A percentile compares a stretch with the other conserved stretches of the same genome.
phyloP scores from a whole-genome alignment of 2,329 filamentous ascomycete species.

The Hymenoscyphus fraxineus region DNA sequence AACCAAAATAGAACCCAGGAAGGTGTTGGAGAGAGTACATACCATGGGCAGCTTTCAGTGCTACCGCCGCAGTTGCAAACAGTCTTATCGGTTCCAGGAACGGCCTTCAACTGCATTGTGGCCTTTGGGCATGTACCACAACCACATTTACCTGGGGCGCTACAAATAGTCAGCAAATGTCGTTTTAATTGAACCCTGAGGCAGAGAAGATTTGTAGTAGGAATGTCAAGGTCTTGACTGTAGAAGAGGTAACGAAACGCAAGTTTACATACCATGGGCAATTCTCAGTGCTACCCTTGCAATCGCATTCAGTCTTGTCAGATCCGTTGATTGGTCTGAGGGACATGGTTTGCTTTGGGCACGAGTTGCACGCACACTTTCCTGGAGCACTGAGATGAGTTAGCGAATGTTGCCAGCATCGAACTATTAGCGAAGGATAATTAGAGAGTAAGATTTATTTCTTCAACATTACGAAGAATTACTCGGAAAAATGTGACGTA shows the following conservation, averaged over 20 bases:
- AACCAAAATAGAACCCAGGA: slow-evolving; percentile 31
- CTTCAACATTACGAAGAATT: no score
- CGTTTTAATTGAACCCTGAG: background rate
- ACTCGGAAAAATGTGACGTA: no score
- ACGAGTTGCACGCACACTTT: slow-evolving; percentile 29
- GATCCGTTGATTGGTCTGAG: slow-evolving; percentile 32
- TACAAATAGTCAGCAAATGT: slow-evolving; percentile 32
- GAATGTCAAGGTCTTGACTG: no score
- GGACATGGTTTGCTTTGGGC: slow-evolving; percentile 40
- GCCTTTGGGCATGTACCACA: slow-evolving; percentile 38
- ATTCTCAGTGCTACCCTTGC: background rate
- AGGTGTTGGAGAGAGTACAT: slow-evolving; percentile 10
- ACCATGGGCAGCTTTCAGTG: slow-evolving; percentile 36
- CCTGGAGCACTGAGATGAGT: slow-evolving; percentile 27
- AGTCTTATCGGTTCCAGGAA: slow-evolving; percentile 38
- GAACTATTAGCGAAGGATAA: no score
- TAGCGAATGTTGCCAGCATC: slow-evolving; percentile 32
- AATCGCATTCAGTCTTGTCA: background rate
- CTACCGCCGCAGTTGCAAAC: slow-evolving; percentile 39
- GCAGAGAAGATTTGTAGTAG: no score
- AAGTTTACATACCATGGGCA: background rate
- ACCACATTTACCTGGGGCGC: slow-evolving; percentile 38
- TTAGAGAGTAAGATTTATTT: no score
- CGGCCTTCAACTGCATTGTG: slow-evolving; percentile 35
- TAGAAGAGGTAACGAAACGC: no score